These are phyloP conservation scores for Paraphaeosphaeria sporulosa DNA, from an alignment of 2,329 filamentous ascomycete species.

Conservation along the genomic window DNA sequence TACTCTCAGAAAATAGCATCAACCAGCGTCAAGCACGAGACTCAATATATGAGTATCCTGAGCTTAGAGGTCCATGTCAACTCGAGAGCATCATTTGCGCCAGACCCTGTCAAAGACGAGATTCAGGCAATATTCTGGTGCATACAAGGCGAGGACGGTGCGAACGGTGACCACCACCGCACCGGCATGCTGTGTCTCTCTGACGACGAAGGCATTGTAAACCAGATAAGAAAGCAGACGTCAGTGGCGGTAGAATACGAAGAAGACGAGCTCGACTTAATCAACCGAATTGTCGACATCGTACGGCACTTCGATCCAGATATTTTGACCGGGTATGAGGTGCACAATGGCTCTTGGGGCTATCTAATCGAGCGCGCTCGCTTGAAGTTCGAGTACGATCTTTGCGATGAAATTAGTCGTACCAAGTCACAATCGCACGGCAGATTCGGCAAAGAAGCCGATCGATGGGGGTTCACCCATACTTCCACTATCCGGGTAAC, in stretches of 20 bases:
- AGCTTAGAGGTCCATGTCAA: conserved; percentile 93
- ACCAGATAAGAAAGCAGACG: conserved; percentile 69
- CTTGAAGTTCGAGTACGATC: conserved; percentile 84
- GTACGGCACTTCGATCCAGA: conserved; percentile 88
- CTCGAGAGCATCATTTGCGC: conserved; percentile 78
- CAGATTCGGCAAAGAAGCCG: conserved; percentile 83
- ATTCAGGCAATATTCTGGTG: conserved; percentile 91
- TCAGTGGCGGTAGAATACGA: conserved; percentile 75
- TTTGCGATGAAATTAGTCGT: conserved; percentile 90
- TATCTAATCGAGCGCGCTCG: conserved; percentile 91
- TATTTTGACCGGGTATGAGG: conserved; percentile 92
- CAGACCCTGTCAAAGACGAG: conserved; percentile 90
- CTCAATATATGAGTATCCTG: conserved; percentile 96
- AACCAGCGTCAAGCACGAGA: conserved; percentile 81
- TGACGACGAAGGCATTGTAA: conserved; percentile 64
- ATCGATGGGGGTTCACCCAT: conserved; percentile 92
- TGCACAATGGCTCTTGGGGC: conserved; percentile 93
- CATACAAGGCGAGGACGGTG: conserved; percentile 76
- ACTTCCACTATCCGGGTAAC: conserved; percentile 93
- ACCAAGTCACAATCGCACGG: conserved; percentile 86
- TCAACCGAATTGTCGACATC: conserved; percentile 85
- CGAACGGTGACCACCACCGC: conserved; percentile 62
- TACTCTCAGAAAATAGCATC: conserved; percentile 80
- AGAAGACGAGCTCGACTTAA: conserved; percentile 79
- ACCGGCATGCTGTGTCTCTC: conserved; percentile 78